Evolutionary conservation across 345 rosid species (phyloP).

Genomic region (Corymbia maculata): DNA sequence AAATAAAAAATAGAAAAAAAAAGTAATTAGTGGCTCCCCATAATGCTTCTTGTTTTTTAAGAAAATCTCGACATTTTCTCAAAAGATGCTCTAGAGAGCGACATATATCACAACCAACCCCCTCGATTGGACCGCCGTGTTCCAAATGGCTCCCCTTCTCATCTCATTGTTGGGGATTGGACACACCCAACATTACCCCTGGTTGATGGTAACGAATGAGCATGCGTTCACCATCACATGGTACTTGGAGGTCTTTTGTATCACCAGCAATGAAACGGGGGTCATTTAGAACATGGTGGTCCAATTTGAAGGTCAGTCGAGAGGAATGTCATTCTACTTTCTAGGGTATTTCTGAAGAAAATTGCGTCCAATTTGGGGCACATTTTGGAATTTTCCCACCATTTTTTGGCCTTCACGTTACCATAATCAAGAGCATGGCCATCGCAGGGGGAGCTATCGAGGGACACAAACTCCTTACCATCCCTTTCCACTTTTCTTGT

Average conservation of each 20-base stretch:
- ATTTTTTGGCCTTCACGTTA: neutral
- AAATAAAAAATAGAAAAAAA: neutral
- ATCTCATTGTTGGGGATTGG: neutral
- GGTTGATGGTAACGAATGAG: neutral
- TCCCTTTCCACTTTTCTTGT: neutral
- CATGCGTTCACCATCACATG: neutral
- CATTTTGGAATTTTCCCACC: neutral
- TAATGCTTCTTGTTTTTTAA: too few relatives aligned
- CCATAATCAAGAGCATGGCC: neutral
- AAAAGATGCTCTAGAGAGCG: neutral
- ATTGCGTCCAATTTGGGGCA: neutral
- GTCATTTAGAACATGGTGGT: neutral
- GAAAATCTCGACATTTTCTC: neutral
- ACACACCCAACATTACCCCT: neutral
- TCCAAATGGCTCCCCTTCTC: neutral
- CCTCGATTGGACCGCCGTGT: neutral
- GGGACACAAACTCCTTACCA: neutral
- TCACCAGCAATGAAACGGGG: neutral
- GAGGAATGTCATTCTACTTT: neutral
- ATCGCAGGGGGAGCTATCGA: neutral
- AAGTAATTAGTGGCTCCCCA: neutral
- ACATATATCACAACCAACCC: neutral
- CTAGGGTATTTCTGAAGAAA: neutral
- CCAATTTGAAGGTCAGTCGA: neutral
- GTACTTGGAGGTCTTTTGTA: neutral